Percentiles rank a stretch among this genome's conserved stretches.
These are phyloP conservation scores for Paecilomyces niveus DNA, from an alignment of 2,329 filamentous ascomycete genomes.

Conservation along the genomic window DNA sequence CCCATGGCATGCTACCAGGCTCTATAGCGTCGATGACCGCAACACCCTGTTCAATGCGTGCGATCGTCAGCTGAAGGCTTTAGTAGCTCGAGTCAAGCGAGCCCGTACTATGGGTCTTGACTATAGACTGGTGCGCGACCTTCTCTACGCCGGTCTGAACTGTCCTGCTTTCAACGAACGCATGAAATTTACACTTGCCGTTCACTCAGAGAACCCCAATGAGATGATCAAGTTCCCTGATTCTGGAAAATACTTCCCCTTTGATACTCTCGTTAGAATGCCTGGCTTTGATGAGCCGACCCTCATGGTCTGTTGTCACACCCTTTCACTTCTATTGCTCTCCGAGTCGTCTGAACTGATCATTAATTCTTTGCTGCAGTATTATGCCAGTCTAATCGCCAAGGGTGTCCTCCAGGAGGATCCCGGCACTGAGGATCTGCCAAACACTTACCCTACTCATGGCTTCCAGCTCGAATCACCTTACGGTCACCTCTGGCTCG, in stretches of 20 bases:
- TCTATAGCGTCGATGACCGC: slow-evolving; percentile 43
- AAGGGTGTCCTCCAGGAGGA: slow-evolving; percentile 8
- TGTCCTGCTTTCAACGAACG: slow-evolving; percentile 39
- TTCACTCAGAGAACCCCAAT: slow-evolving; percentile 16
- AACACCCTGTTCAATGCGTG: slow-evolving; percentile 37
- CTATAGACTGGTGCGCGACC: slow-evolving; percentile 28
- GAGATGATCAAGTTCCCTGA: slow-evolving; percentile 16
- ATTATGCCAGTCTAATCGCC: slow-evolving; percentile 18
- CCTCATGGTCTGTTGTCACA: slow-evolving; percentile 18
- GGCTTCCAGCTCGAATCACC: slow-evolving; percentile 15
- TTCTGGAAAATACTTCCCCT: slow-evolving; percentile 30
- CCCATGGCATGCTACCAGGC: slow-evolving; percentile 41
- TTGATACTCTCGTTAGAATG: slow-evolving; percentile 27
- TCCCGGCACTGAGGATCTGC: slow-evolving; percentile 5
- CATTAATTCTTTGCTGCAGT: slow-evolving; percentile 9
- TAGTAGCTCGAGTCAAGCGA: slow-evolving; percentile 56
- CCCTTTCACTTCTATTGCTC: neutral
- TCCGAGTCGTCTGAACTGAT: neutral
- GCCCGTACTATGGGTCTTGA: slow-evolving; percentile 31
- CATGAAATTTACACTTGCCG: slow-evolving; percentile 31
- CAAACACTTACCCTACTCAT: slow-evolving; percentile 13
- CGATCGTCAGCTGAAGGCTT: slow-evolving; percentile 57
- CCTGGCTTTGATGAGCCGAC: slow-evolving; percentile 12
- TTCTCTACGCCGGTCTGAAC: slow-evolving; percentile 33
- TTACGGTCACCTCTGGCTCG: slow-evolving; percentile 21